A percentile compares a stretch with the other conserved stretches of the same genome.
These are phyloP conservation scores for Nyctanthes arbortristis DNA, from an alignment of 257 asterid species.

Conservation along the genomic window DNA sequence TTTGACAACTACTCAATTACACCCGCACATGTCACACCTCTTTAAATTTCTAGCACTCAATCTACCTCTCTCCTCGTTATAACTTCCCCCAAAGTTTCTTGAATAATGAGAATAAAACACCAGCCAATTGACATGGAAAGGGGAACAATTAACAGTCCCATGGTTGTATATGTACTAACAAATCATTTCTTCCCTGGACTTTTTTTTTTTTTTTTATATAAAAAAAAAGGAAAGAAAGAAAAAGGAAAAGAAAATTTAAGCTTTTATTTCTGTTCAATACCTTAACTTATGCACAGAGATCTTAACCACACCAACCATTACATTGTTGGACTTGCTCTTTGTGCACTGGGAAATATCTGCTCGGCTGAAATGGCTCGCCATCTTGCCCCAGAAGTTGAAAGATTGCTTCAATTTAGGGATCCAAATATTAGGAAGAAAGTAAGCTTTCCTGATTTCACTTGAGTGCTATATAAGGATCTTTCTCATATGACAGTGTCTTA, in stretches of 20 bases:
- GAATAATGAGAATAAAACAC: no score
- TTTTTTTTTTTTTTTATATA: conserved; percentile 26
- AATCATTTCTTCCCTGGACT: conserved; percentile 25
- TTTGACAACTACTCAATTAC: no score
- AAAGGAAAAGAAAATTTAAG: conserved; percentile 14
- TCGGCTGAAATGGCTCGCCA: conserved; percentile 99
- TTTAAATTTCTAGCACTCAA: no score
- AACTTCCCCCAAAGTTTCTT: no score
- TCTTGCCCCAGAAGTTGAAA: conserved; percentile 98
- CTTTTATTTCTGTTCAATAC: conserved; percentile 27
- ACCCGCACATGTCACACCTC: no score
- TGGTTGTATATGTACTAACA: conserved; percentile 17
- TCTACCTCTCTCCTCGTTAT: no score
- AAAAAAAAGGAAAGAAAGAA: no score
- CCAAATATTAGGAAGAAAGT: conserved; percentile 97
- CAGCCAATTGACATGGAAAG: conserved; percentile 15
- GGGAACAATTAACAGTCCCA: conserved; percentile 11
- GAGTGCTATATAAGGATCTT: neutral
- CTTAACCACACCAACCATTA: conserved; percentile 94
- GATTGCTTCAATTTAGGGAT: conserved; percentile 91
- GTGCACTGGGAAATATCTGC: conserved; percentile 96
- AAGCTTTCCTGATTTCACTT: conserved; percentile 32
- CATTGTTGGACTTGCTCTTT: conserved; percentile 97
- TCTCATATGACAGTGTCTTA: neutral
- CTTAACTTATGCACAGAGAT: conserved; percentile 79